phyloP scores from a whole-genome alignment of 2,329 filamentous ascomycete genomes.

The Cercospora zeae-maydis region DNA sequence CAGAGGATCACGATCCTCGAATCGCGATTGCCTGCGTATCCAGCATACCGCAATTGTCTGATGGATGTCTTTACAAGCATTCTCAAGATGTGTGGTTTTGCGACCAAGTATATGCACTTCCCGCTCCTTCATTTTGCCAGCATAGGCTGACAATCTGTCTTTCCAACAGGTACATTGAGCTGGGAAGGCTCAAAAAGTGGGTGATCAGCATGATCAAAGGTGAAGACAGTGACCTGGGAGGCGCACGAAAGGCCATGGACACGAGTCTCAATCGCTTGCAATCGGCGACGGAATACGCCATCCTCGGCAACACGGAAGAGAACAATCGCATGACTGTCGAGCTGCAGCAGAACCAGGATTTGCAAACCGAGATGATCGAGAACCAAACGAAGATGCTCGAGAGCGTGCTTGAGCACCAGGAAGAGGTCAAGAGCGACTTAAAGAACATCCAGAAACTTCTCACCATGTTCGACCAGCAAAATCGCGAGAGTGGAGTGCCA shows the following conservation, averaged over 20 bases:
- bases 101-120: background rate
- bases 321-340: slow-evolving; percentile 7
- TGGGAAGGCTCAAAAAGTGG: slow-evolving; percentile 7
- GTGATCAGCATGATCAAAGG: slow-evolving; percentile 9
- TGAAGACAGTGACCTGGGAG: slow-evolving; percentile 7
- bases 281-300: slow-evolving; percentile 4
- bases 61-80: slow-evolving; percentile 10
- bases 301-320: slow-evolving; percentile 9
- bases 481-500: background rate
- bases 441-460: slow-evolving; percentile 11
- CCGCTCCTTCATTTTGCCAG: background rate
- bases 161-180: slow-evolving; percentile 2
- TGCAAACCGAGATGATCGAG: slow-evolving; percentile 9
- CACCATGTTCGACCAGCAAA: slow-evolving; percentile 6
- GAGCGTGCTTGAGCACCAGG: slow-evolving; percentile 1
- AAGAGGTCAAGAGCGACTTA: slow-evolving; percentile 5
- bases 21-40: slow-evolving; percentile 3
- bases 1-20: slow-evolving; percentile 9
- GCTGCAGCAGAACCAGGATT: slow-evolving; percentile 9
- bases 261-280: slow-evolving; percentile 1
- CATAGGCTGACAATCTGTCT: background rate
- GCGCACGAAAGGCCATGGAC: slow-evolving; percentile 9
- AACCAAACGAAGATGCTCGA: slow-evolving; percentile 11
- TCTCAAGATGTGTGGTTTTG: slow-evolving; percentile 8
- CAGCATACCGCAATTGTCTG: slow-evolving; percentile 9